Conservation (phyloP, 1,284 basidiomycete genomes). For the Ceratobasidium sp. region DNA sequence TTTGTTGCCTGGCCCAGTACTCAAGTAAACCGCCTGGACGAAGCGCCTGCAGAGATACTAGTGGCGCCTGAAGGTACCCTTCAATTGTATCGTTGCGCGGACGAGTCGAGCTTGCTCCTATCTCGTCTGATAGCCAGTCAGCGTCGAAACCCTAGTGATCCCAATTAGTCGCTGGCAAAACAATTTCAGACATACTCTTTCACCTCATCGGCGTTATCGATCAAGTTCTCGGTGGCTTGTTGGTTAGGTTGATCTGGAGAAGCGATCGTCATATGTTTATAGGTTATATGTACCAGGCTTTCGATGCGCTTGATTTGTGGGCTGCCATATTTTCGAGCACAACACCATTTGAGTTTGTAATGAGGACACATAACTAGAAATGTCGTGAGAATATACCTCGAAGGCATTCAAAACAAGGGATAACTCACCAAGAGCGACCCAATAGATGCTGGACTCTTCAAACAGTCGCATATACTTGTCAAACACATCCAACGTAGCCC, state of each 20-base stretch:
- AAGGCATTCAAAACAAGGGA: no score
- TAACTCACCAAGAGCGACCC: constrained; percentile 11
- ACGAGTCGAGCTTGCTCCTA: not conserved
- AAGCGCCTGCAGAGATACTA: not conserved
- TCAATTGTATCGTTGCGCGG: not conserved
- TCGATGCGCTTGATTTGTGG: not conserved
- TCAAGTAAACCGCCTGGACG: not conserved
- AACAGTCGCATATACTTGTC: constrained; percentile 28
- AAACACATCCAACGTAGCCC: not conserved
- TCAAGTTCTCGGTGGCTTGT: not conserved
- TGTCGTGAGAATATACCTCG: not conserved
- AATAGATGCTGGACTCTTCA: constrained; percentile 14
- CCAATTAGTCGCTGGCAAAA: not conserved
- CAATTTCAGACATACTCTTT: not conserved
- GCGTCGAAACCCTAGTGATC: not conserved
- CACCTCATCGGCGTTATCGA: not conserved
- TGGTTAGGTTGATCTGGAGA: not conserved
- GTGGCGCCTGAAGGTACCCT: not conserved
- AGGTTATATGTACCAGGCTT: not conserved
- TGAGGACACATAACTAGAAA: constrained; percentile 7
- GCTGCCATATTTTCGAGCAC: not conserved
- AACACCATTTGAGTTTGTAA: constrained; percentile 21
- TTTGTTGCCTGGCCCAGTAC: not conserved
- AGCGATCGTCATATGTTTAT: not conserved
- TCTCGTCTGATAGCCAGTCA: constrained; percentile 15